These are phyloP conservation scores for Leucocoprinus leucothites DNA, from an alignment of 768 basidiomycete species.

Conservation along the genomic window DNA sequence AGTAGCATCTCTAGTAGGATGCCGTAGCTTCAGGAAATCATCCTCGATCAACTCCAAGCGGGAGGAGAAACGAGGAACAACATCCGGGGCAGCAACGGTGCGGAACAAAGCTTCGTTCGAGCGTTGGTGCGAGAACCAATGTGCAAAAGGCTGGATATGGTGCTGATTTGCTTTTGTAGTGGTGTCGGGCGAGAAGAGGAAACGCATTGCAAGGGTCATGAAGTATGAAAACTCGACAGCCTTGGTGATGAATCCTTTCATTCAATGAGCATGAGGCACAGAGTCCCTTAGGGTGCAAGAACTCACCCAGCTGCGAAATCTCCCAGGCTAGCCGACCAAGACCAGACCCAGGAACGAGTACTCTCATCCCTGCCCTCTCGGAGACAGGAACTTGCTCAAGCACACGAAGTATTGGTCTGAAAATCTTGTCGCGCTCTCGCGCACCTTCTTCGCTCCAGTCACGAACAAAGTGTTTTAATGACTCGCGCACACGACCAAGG, in stretches of 20 bases:
- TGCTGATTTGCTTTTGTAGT: constrained; percentile 45
- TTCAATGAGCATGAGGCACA: neutral
- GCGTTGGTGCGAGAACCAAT: constrained; percentile 72
- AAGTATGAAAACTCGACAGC: constrained; percentile 65
- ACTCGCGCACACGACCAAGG: constrained; percentile 50
- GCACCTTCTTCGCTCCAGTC: constrained; percentile 66
- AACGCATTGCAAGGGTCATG: constrained; percentile 60
- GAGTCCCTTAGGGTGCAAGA: neutral
- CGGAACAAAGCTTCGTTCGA: constrained; percentile 48
- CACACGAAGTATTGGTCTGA: constrained; percentile 52
- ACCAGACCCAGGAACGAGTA: constrained; percentile 65
- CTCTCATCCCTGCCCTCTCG: constrained; percentile 30
- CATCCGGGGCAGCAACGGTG: constrained; percentile 55
- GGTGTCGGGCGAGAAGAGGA: constrained; percentile 47
- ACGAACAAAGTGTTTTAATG: constrained; percentile 65
- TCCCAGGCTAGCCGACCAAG: constrained; percentile 69
- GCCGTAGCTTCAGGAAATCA: constrained; percentile 53
- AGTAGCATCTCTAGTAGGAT: constrained; percentile 19
- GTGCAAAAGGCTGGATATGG: constrained; percentile 54
- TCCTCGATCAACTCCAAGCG: constrained; percentile 46
- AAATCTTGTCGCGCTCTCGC: constrained; percentile 51
- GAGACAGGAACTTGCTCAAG: constrained; percentile 29
- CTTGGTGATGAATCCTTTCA: constrained; percentile 50
- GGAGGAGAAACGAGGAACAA: constrained; percentile 43
- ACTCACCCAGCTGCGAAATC: constrained; percentile 54